A percentile compares a stretch with the other conserved stretches of the same genome.
These are phyloP conservation scores for Penicillium frequentans DNA, from an alignment of 2,329 filamentous ascomycete species.

Conservation along the genomic window DNA sequence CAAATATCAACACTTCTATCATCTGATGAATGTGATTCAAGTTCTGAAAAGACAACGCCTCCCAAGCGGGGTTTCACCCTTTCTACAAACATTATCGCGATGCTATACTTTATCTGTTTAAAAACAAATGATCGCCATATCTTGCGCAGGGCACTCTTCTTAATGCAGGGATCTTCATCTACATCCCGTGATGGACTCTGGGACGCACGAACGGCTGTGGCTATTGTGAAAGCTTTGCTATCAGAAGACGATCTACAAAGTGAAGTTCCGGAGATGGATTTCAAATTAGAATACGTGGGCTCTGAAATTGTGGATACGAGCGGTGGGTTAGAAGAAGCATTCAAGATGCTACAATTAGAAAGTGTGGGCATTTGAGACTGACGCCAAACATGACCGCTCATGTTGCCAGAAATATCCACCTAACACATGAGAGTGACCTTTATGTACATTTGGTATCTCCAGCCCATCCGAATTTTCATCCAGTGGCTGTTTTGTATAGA, in stretches of 20 bases:
- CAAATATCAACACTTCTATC: not conserved
- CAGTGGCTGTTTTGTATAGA: not conserved
- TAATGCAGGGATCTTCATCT: conserved; percentile 17
- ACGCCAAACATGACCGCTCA: too few species aligned
- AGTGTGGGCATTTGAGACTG: not conserved
- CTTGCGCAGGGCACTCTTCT: conserved; percentile 9
- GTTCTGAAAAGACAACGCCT: not conserved
- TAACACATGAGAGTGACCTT: not conserved
- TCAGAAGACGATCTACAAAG: not conserved
- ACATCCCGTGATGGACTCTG: conserved; percentile 24
- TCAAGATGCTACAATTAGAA: not conserved
- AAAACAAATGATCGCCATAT: conserved; percentile 15
- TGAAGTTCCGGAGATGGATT: not conserved
- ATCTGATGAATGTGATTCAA: not conserved
- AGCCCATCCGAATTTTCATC: too few species aligned
- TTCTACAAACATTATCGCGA: conserved; percentile 23
- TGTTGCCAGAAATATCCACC: too few species aligned
- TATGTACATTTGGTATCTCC: too few species aligned
- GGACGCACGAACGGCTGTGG: conserved; percentile 17
- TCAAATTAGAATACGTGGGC: conserved; percentile 7
- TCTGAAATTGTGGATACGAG: conserved; percentile 3
- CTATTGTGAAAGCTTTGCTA: conserved; percentile 8
- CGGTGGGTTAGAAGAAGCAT: conserved; percentile 6
- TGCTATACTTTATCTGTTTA: conserved; percentile 24
- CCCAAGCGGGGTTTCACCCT: conserved; percentile 19